Percentiles rank a stretch among this genome's conserved stretches.
Evolutionary conservation across 2,329 filamentous ascomycete species (phyloP).

Genomic region (Clonostachys solani): DNA sequence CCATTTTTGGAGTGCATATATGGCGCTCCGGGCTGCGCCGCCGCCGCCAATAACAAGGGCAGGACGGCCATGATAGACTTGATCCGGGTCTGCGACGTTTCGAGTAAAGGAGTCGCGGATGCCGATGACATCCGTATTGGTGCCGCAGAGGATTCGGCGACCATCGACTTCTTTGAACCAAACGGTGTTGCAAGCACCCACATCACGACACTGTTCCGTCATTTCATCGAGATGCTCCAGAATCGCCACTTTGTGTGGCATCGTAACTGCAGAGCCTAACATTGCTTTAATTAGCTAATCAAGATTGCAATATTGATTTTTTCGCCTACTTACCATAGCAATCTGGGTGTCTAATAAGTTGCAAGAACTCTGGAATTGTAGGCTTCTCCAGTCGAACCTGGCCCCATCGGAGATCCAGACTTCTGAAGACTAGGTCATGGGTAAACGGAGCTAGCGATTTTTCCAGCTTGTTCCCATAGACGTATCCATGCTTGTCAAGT

Average conservation of each 20-base stretch:
- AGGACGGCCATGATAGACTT: constrained; percentile 52
- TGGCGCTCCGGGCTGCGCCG: constrained; percentile 71
- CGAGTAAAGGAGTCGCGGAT: constrained; percentile 68
- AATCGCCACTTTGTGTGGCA: constrained; percentile 80
- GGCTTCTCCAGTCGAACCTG: constrained; percentile 49
- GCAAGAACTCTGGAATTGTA: constrained; percentile 42
- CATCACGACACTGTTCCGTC: constrained; percentile 66
- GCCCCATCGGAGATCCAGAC: constrained; percentile 44
- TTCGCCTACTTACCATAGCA: constrained; percentile 51
- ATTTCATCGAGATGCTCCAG: constrained; percentile 69
- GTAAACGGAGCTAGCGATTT: constrained; percentile 52
- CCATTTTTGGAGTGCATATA: constrained; percentile 70
- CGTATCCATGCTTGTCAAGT: constrained; percentile 43
- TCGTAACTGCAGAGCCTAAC: constrained; percentile 67
- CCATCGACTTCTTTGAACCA: constrained; percentile 48
- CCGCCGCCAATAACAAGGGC: constrained; percentile 75
- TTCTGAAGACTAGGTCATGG: constrained; percentile 48
- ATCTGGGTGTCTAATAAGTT: constrained; percentile 48
- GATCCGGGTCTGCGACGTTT: constrained; percentile 41
- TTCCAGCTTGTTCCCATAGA: constrained; percentile 53
- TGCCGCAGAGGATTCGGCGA: constrained; percentile 57
- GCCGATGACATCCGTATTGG: constrained; percentile 79
- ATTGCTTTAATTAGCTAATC: neutral
- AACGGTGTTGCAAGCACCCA: constrained; percentile 78
- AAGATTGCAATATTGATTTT: neutral